Percentiles rank a stretch among this genome's conserved stretches.
Evolutionary conservation across 2,329 filamentous ascomycete species (phyloP).

Genomic region (Phaeosphaeriaceae sp.): DNA sequence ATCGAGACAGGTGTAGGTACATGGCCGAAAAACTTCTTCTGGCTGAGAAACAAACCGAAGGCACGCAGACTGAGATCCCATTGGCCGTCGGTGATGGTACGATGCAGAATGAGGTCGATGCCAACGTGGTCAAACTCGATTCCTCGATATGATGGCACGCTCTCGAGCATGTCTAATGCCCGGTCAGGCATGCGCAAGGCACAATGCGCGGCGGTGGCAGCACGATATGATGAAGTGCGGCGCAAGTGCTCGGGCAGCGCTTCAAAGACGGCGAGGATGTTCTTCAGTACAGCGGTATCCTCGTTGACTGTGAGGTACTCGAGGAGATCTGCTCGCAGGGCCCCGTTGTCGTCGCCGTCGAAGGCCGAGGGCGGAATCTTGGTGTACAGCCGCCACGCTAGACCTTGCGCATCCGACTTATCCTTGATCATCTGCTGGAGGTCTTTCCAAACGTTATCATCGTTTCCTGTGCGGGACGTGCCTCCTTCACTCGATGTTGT

Average conservation of each 20-base stretch:
- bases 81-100: constrained; percentile 39
- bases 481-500: constrained; percentile 23
- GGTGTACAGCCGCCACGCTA: constrained; percentile 50
- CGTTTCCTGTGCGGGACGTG: constrained; percentile 8
- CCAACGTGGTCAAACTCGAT: constrained; percentile 27
- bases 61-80: constrained; percentile 47
- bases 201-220: constrained; percentile 55
- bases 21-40: constrained; percentile 1
- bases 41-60: constrained; percentile 26
- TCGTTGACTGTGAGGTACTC: constrained; percentile 34
- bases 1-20: constrained; percentile 3
- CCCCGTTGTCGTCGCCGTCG: constrained; percentile 2
- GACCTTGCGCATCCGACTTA: constrained; percentile 31
- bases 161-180: constrained; percentile 52
- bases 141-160: constrained; percentile 36
- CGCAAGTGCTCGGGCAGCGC: constrained; percentile 48
- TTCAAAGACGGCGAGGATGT: constrained; percentile 57
- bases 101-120: constrained; percentile 38
- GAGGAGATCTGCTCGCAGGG: constrained; percentile 32
- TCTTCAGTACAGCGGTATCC: constrained; percentile 48
- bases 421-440: constrained; percentile 23
- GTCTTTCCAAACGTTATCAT: constrained; percentile 23
- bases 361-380: constrained; percentile 24
- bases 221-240: constrained; percentile 53
- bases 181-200: constrained; percentile 47